A percentile compares a stretch with the other conserved stretches of the same genome.
These are phyloP conservation scores for Prosopis cineraria DNA, from an alignment of 306 rosid species.

Conservation along the genomic window DNA sequence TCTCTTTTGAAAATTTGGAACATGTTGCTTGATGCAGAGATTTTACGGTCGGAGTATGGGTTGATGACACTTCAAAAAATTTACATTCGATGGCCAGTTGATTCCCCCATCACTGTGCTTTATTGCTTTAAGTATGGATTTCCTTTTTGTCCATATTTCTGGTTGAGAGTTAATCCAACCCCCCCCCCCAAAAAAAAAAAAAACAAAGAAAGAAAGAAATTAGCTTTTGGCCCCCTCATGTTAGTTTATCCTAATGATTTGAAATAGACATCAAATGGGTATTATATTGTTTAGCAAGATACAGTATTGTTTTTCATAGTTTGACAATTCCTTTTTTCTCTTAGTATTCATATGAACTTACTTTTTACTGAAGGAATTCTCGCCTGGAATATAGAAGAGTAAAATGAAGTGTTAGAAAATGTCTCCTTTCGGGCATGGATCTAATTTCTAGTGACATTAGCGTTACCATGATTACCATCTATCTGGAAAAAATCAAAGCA, in stretches of 20 bases:
- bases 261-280: not conserved
- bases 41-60: not conserved
- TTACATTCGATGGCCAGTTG: not conserved
- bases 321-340: not conserved
- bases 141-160: not conserved
- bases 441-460: not conserved
- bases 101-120: too few species aligned
- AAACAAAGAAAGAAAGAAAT: not conserved
- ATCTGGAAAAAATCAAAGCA: not conserved
- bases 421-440: too few species aligned
- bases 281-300: not conserved
- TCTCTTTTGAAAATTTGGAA: not conserved
- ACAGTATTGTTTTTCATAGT: not conserved
- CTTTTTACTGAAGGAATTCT: too few species aligned
- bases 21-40: not conserved
- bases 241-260: not conserved
- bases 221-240: not conserved
- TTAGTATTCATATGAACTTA: not conserved
- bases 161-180: not conserved
- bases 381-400: too few species aligned
- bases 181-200: too few species aligned
- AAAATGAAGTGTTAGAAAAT: not conserved
- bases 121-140: not conserved
- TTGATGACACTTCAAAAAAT: not conserved
- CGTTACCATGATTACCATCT: not conserved